Evolutionary conservation across 345 rosid species (phyloP).

Genomic region (Crucihimalaya himalaica): DNA sequence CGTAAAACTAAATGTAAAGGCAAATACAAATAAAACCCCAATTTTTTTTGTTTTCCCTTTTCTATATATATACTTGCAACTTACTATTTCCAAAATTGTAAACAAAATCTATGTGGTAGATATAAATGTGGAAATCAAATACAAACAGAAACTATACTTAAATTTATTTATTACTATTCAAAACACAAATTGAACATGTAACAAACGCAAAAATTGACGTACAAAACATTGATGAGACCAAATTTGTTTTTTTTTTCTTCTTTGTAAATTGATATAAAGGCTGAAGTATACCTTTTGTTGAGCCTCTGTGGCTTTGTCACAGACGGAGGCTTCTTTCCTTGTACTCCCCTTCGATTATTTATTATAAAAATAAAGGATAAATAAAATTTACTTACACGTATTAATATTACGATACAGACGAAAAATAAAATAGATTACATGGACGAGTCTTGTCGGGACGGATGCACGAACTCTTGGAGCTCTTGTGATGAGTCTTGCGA

Average conservation of each 20-base stretch:
- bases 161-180: neutral
- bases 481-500: conserved; percentile 26
- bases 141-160: neutral
- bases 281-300: conserved; percentile 33
- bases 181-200: neutral
- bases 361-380: neutral
- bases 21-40: no score
- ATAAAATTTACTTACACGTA: neutral
- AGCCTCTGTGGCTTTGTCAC: conserved; percentile 40
- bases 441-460: conserved; percentile 32
- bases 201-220: neutral
- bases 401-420: neutral
- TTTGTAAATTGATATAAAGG: no score
- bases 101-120: neutral
- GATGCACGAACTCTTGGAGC: conserved; percentile 31
- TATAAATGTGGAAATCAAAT: neutral
- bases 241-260: neutral
- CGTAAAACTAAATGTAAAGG: no score
- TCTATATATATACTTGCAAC: no score
- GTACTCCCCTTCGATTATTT: conserved; percentile 18
- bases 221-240: neutral
- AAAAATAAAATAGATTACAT: conserved; percentile 24
- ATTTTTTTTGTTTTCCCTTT: no score
- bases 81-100: neutral
- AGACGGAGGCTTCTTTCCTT: conserved; percentile 37